Percentiles rank a stretch among this genome's conserved stretches.
Conservation (phyloP, 345 rosid species). For the Salix purpurea region DNA sequence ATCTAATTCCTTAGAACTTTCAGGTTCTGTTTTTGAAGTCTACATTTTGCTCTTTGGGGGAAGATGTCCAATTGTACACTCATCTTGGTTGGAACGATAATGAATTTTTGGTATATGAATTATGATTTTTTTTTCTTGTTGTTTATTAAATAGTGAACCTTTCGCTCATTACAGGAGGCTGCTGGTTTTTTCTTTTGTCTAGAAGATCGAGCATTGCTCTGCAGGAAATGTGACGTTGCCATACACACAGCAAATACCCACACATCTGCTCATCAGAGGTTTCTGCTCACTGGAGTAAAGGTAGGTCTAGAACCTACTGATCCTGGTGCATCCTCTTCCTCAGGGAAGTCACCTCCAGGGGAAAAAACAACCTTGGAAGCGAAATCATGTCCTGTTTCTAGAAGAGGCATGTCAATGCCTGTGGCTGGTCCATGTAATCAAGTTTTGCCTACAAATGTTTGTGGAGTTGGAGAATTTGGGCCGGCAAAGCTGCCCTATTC, state of each 20-base stretch:
- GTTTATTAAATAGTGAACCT: not conserved
- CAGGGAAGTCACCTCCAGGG: conserved; percentile 40
- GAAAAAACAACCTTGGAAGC: conserved; percentile 44
- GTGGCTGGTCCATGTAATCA: conserved; percentile 29
- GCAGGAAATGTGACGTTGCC: conserved; percentile 90
- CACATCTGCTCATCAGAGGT: conserved; percentile 86
- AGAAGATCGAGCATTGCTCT: conserved; percentile 89
- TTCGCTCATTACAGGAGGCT: conserved; percentile 52
- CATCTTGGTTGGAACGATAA: not conserved
- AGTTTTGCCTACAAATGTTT: conserved; percentile 29
- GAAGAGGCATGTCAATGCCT: conserved; percentile 25
- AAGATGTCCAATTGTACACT: not conserved
- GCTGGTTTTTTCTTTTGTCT: conserved; percentile 95
- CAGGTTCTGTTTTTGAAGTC: not conserved
- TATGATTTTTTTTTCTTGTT: not conserved
- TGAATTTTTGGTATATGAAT: no score
- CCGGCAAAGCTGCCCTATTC: conserved; percentile 40
- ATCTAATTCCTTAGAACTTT: not conserved
- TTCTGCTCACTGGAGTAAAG: conserved; percentile 87
- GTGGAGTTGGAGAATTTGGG: conserved; percentile 27
- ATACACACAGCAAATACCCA: conserved; percentile 67
- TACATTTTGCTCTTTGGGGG: not conserved
- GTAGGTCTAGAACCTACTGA: conserved; percentile 73
- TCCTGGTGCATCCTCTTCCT: conserved; percentile 46
- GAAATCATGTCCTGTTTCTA: conserved; percentile 33